Conservation (phyloP, 208 protist species). For the Wallacemonas rigidus region DNA sequence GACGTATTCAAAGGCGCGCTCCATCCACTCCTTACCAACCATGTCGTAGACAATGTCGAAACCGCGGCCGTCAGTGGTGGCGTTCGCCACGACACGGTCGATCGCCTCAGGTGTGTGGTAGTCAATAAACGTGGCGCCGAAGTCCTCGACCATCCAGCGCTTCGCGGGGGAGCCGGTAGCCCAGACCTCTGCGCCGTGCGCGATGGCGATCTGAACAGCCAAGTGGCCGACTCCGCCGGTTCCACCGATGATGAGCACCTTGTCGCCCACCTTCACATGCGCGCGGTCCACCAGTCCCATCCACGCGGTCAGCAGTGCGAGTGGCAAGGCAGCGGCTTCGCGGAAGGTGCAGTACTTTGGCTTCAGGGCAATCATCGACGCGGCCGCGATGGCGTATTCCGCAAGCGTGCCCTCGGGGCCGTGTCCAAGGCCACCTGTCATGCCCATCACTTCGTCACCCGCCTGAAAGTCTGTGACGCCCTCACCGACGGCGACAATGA, state of each 20-base stretch:
- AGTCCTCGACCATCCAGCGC: slow-evolving; percentile 17
- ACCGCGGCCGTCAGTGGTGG: slow-evolving; percentile 16
- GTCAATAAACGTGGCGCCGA: slow-evolving; percentile 19
- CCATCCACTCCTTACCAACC: slow-evolving; percentile 18
- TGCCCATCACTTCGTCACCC: slow-evolving; percentile 29
- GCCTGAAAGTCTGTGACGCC: slow-evolving; percentile 13
- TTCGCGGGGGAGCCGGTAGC: slow-evolving; percentile 17
- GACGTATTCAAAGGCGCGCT: slow-evolving; percentile 3
- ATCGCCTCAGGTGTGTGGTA: slow-evolving; percentile 19
- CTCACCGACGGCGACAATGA: slow-evolving; percentile 15
- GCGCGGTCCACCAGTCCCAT: slow-evolving; percentile 23
- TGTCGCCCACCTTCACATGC: slow-evolving; percentile 17
- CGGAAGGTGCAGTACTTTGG: slow-evolving; percentile 18
- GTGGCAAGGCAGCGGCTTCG: slow-evolving; percentile 23
- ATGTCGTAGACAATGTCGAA: slow-evolving; percentile 31
- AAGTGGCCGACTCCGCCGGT: slow-evolving; percentile 26
- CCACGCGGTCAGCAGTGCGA: slow-evolving; percentile 23
- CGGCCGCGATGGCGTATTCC: slow-evolving; percentile 21
- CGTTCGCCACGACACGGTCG: slow-evolving; percentile 2
- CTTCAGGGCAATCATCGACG: slow-evolving; percentile 16
- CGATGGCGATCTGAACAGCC: slow-evolving; percentile 16
- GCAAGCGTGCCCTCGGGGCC: slow-evolving; percentile 25
- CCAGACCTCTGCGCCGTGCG: slow-evolving; percentile 18
- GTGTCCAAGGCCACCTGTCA: slow-evolving; percentile 22
- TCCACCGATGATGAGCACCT: slow-evolving; percentile 22